phyloP scores from a whole-genome alignment of 306 rosid species.

The Sphenostylis stenocarpa region DNA sequence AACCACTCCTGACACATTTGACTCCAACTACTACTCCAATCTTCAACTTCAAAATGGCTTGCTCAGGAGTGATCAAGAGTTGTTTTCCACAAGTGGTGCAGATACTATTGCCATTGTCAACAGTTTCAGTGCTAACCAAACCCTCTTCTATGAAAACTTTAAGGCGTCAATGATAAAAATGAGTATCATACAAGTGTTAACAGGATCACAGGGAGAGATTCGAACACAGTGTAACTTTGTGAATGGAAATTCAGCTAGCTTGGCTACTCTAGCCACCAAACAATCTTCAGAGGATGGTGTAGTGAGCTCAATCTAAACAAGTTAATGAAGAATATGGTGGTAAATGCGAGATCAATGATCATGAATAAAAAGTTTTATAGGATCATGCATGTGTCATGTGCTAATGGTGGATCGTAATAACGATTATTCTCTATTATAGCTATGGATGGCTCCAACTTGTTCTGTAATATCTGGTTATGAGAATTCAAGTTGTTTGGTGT shows the following conservation, averaged over 20 bases:
- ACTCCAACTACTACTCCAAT: constrained; percentile 40
- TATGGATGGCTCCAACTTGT: background rate
- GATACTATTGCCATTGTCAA: constrained; percentile 42
- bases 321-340: background rate
- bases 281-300: constrained; percentile 9
- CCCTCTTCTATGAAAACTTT: constrained; percentile 33
- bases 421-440: background rate
- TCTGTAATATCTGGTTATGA: background rate
- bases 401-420: background rate
- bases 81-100: constrained; percentile 41
- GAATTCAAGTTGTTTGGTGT: background rate
- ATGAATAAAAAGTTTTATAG: background rate
- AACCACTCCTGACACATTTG: constrained; percentile 44
- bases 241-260: constrained; percentile 28
- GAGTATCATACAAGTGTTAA: constrained; percentile 43
- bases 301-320: constrained; percentile 26
- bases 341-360: background rate
- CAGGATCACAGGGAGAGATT: constrained; percentile 43
- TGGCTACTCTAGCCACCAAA: background rate
- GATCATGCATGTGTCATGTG: background rate
- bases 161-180: constrained; percentile 45
- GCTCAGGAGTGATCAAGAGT: constrained; percentile 45
- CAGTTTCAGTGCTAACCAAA: constrained; percentile 25
- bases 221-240: constrained; percentile 41
- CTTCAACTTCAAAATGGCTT: constrained; percentile 36